A percentile compares a stretch with the other conserved stretches of the same genome.
Conservation (phyloP, 1,284 basidiomycete genomes). For the Volvariella surrecta region DNA sequence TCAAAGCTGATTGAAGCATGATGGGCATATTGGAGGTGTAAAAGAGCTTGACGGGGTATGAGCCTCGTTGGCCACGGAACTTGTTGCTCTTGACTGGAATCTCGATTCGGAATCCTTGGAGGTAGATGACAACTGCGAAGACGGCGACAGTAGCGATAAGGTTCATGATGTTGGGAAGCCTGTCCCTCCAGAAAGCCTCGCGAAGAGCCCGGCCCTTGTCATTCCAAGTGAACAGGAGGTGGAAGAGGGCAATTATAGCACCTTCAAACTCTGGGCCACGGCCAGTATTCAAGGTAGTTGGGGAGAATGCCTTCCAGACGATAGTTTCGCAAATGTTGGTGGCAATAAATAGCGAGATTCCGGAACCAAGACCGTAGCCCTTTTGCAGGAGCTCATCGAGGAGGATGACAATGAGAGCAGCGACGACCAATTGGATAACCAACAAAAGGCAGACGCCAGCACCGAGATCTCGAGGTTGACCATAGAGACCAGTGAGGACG, state of each 20-base stretch:
- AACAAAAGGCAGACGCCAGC: conserved; percentile 94
- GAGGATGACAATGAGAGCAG: conserved; percentile 94
- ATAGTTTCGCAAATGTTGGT: conserved; percentile 99
- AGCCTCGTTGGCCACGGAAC: conserved; percentile 91
- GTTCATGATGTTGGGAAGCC: conserved; percentile 98
- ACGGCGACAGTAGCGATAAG: conserved; percentile 88
- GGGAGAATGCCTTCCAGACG: conserved; percentile 99
- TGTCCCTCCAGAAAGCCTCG: conserved; percentile 97
- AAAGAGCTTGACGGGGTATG: conserved; percentile 97
- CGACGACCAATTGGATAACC: conserved; percentile 92
- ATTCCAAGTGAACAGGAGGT: conserved; percentile 97
- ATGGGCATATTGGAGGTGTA: conserved; percentile 99
- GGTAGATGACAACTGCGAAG: conserved; percentile 94
- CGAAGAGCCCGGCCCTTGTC: conserved; percentile 96
- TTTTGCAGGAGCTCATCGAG: conserved; percentile 98
- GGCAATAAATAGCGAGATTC: conserved; percentile 98
- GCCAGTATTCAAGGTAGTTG: conserved; percentile 96
- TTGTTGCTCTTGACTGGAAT: conserved; percentile 97
- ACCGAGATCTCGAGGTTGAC: conserved; percentile 89
- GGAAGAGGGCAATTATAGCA: conserved; percentile 94
- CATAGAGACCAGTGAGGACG: conserved; percentile 95
- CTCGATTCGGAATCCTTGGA: conserved; percentile 98
- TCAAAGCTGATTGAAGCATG: conserved; percentile 95
- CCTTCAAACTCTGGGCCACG: conserved; percentile 98
- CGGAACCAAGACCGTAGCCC: conserved; percentile 97